Evolutionary conservation across 345 rosid genomes (phyloP), one percentile per base, ranked within the genome.

Genomic region (Raphanus sativus): DNA sequence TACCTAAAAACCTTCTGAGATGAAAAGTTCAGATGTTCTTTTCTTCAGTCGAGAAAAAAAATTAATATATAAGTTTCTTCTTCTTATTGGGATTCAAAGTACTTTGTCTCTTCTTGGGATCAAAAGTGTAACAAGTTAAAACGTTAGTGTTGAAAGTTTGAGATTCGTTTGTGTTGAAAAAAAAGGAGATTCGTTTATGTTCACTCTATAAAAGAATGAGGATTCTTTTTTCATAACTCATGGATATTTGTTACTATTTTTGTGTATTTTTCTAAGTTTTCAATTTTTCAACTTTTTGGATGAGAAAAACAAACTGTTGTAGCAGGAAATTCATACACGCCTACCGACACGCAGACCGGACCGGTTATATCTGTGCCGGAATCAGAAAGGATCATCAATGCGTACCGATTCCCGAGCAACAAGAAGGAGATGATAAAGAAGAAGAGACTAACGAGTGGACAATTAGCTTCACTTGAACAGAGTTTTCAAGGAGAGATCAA

Each of bases 401-500:
- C 17, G 55, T 48, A n/a, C 55, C 55, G 55, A 48, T 5, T 1
- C 5, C 55, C 55, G 3, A 48, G 55, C 5, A 79, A 60, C 74
- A 85, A 52, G 30, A 71, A 48, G 66, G 87, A 73, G 76, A 79
- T 60, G 87, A 86, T 66, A 21, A 90, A 83, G 91, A 91, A 94
- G 85, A 94, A 90, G 85, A 84, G 88, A 76, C 74, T 89, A 76
- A 86, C 92, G 11, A 87, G 79, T 62, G 91, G 83, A 13, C 98
- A 94, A 81, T 73, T 94, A 62, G 94, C 89, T 6, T 85, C 90
- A 1, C 77, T 93, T 40, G 98, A 93, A 83, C 83, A 83, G 40
- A 89, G 89, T 80, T 93, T 93, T 75, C 94, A 87, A 66, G 98
- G 89, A 80, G 98, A 91, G 82, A 83, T 87, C 38, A 93, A 93